phyloP scores from a whole-genome alignment of 768 basidiomycete species.

The Mycena maculata region DNA sequence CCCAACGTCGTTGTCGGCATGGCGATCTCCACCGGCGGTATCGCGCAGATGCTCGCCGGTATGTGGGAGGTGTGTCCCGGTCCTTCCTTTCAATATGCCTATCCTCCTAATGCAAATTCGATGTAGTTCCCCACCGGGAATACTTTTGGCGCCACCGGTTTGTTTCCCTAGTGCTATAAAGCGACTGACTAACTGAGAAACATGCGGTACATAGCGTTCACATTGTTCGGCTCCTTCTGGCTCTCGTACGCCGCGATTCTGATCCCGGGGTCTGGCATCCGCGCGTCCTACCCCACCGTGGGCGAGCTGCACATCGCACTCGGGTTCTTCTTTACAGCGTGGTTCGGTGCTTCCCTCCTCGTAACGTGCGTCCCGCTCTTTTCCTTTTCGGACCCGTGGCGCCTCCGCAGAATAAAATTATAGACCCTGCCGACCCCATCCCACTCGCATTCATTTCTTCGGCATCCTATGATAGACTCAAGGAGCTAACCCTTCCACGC shows the following conservation, averaged over 20 bases:
- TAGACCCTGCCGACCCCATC: conserved; percentile 17
- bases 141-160: conserved; percentile 77
- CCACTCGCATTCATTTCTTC: conserved; percentile 27
- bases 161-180: conserved; percentile 65
- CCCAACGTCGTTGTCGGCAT: conserved; percentile 86
- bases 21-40: conserved; percentile 86
- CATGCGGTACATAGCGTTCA: conserved; percentile 65
- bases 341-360: conserved; percentile 78
- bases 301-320: conserved; percentile 64
- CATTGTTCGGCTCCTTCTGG: conserved; percentile 89
- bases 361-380: conserved; percentile 60
- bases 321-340: conserved; percentile 78
- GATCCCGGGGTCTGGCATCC: conserved; percentile 75
- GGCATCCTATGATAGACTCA: conserved; percentile 22
- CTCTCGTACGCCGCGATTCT: conserved; percentile 81
- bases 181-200: conserved; percentile 42
- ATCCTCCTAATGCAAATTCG: conserved; percentile 23
- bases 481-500: conserved; percentile 20
- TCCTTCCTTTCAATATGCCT: conserved; percentile 19
- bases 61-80: conserved; percentile 71
- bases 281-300: conserved; percentile 57
- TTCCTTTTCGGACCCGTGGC: conserved; percentile 11
- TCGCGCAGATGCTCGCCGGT: conserved; percentile 86
- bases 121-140: conserved; percentile 69
- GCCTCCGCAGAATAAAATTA: conserved; percentile 18